Conservation (phyloP, 2,329 filamentous ascomycete genomes). For the Trichoderma koningiopsis region DNA sequence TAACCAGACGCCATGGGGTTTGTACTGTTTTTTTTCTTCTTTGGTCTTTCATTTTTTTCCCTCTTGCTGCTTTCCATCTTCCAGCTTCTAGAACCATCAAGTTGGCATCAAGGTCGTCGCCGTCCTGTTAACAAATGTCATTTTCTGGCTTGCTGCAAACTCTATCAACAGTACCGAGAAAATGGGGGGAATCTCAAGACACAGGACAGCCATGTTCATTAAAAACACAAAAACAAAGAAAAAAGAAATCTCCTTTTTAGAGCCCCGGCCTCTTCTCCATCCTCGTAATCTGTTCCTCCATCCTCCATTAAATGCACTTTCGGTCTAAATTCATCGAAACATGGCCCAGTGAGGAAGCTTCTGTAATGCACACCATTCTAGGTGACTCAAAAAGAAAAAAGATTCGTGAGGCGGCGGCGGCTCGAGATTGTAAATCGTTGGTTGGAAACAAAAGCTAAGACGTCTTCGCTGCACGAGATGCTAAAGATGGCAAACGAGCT, state of each 20-base stretch:
- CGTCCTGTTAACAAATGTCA: constrained; percentile 25
- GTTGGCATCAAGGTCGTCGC: constrained; percentile 13
- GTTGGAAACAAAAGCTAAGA: constrained; percentile 15
- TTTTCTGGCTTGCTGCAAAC: constrained; percentile 22
- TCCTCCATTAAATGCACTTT: constrained; percentile 23
- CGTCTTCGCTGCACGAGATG: constrained; percentile 16
- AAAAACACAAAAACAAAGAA: constrained; percentile 13
- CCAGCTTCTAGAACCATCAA: constrained; percentile 22
- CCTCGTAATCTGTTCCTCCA: constrained; percentile 10
- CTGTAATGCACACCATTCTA: constrained; percentile 19
- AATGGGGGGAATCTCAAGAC: constrained; percentile 22
- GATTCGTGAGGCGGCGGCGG: constrained; percentile 20
- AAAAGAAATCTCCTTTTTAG: constrained; percentile 19
- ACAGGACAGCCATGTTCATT: constrained; percentile 26
- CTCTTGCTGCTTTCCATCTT: not conserved
- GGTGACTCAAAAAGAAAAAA: constrained; percentile 18
- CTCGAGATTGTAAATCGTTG: constrained; percentile 16
- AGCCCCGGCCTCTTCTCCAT: constrained; percentile 14
- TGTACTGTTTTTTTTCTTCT: not conserved
- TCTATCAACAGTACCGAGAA: constrained; percentile 23
- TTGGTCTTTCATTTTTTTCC: not conserved
- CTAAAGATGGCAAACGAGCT: constrained; percentile 16
- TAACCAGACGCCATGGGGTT: constrained; percentile 23
- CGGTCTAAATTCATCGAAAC: constrained; percentile 25
- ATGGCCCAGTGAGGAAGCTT: constrained; percentile 20